A percentile compares a stretch with the other conserved stretches of the same genome.
Evolutionary conservation across 768 basidiomycete genomes (phyloP).

Genomic region (Astraeus odoratus): DNA sequence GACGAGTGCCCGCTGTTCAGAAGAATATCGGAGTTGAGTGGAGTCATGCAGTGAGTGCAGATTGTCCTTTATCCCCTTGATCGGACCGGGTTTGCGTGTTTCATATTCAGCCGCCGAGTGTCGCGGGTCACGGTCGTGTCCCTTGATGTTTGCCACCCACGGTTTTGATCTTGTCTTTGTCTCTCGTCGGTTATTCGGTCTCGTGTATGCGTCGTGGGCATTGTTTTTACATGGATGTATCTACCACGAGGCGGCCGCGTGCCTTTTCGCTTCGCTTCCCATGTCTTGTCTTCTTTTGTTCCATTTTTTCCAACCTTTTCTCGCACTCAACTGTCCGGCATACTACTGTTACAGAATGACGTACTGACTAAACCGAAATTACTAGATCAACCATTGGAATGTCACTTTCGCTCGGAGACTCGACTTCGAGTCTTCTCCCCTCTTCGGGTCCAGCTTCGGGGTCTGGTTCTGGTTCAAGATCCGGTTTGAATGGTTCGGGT

Average conservation of each 20-base stretch:
- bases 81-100: neutral
- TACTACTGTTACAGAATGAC: no score
- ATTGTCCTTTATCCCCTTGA: neutral
- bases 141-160: neutral
- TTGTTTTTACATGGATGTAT: neutral
- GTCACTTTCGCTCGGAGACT: neutral
- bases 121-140: no score
- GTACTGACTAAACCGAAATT: conserved; percentile 24
- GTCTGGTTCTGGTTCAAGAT: neutral
- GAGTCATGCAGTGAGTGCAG: conserved; percentile 57
- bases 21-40: conserved; percentile 54
- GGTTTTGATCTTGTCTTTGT: neutral
- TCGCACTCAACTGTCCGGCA: neutral
- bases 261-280: conserved; percentile 10
- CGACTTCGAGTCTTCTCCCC: neutral
- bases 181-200: conserved; percentile 7
- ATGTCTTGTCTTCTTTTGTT: no score
- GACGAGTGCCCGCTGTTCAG: conserved; percentile 46
- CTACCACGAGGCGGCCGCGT: conserved; percentile 29
- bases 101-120: neutral
- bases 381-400: conserved; percentile 38
- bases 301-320: no score
- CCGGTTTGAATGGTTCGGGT: neutral
- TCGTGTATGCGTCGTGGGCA: neutral
- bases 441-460: neutral